A percentile compares a stretch with the other conserved stretches of the same genome.
Evolutionary conservation across 1,284 basidiomycete species (phyloP).

Genomic region (Boletus albobrunnescens): DNA sequence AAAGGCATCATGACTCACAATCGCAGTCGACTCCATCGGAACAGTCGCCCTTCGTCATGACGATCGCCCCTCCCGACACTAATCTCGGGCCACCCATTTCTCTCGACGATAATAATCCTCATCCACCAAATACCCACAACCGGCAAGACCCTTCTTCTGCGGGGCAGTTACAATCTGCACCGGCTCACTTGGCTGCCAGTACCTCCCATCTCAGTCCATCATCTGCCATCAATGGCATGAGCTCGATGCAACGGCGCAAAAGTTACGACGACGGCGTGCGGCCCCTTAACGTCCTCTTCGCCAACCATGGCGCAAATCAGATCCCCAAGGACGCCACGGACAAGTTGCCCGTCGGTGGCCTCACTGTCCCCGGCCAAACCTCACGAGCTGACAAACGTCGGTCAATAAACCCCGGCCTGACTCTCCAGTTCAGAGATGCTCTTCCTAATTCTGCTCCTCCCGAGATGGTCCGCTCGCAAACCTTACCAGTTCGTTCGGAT

Average conservation of each 20-base stretch:
- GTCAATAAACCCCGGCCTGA: conserved; percentile 43
- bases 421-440: conserved; percentile 32
- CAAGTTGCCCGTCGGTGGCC: conserved; percentile 5
- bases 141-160: neutral
- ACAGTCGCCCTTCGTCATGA: conserved; percentile 37
- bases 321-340: conserved; percentile 8
- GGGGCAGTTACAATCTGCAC: conserved; percentile 19
- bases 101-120: neutral
- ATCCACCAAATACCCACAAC: conserved; percentile 6
- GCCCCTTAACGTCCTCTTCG: conserved; percentile 46
- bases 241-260: conserved; percentile 41
- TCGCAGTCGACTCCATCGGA: conserved; percentile 10
- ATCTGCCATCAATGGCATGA: conserved; percentile 1
- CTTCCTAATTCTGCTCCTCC: conserved; percentile 33
- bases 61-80: conserved; percentile 37
- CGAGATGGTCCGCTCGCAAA: conserved; percentile 36
- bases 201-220: conserved; percentile 23
- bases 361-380: conserved; percentile 28
- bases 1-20: conserved; percentile 3
- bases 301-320: conserved; percentile 20
- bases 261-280: conserved; percentile 60
- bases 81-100: conserved; percentile 2
- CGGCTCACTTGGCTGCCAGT: conserved; percentile 7
- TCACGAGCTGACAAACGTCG: conserved; percentile 38
- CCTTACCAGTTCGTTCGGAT: conserved; percentile 21